A percentile compares a stretch with the other conserved stretches of the same genome.
Evolutionary conservation across 2,329 filamentous ascomycete species (phyloP).

Genomic region (Pezizomycotina sp.): DNA sequence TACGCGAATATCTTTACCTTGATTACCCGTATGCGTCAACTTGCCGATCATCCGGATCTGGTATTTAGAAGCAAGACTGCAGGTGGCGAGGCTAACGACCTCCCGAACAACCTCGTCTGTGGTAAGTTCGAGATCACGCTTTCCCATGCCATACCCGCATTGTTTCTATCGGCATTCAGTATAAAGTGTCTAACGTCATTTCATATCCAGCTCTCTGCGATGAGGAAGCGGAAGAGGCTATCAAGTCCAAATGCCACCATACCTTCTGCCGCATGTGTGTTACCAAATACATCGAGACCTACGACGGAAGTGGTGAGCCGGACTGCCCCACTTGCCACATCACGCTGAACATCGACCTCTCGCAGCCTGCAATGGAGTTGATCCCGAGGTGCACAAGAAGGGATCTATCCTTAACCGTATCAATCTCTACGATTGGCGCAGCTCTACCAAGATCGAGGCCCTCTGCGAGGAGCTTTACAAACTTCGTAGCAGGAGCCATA

Average conservation of each 20-base stretch:
- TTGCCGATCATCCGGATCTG: conserved; percentile 88
- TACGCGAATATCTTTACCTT: conserved; percentile 98
- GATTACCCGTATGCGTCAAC: conserved; percentile 98
- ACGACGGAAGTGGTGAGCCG: conserved; percentile 44
- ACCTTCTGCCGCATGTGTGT: conserved; percentile 77
- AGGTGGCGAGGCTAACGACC: conserved; percentile 76
- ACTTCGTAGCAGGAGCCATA: conserved; percentile 78
- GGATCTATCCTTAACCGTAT: conserved; percentile 97
- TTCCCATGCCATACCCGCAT: no score
- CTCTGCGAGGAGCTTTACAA: conserved; percentile 87
- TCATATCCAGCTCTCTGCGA: conserved; percentile 71
- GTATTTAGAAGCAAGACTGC: conserved; percentile 75
- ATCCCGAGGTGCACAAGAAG: conserved; percentile 74
- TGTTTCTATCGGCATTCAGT: no score
- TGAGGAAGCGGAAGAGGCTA: conserved; percentile 85
- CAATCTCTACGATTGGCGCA: conserved; percentile 97
- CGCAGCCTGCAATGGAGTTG: conserved; percentile 92
- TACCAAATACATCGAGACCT: conserved; percentile 62
- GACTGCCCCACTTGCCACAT: conserved; percentile 91
- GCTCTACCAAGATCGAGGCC: conserved; percentile 93
- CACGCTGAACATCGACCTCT: conserved; percentile 71
- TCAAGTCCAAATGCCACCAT: conserved; percentile 80
- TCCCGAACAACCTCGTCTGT: conserved; percentile 37
- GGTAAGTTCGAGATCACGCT: no score
- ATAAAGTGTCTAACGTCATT: no score